Conservation (phyloP, 306 rosid species). For the Malus sylvestris region DNA sequence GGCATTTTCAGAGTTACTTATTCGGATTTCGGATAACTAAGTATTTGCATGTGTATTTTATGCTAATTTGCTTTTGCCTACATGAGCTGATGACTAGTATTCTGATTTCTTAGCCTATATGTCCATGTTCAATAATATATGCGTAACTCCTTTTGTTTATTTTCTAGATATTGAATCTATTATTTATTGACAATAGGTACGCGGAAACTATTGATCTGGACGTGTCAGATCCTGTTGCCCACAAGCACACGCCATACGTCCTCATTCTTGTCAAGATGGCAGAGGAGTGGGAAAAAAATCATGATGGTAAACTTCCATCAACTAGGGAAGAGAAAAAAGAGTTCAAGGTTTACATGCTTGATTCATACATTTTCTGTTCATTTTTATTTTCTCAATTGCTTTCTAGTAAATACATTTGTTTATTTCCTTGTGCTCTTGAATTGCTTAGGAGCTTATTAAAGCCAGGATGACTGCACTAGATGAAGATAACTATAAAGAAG, state of each 20-base stretch:
- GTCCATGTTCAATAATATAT: slow-evolving; percentile 7
- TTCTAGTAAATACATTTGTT: slow-evolving; percentile 12
- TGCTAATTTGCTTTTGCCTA: slow-evolving; percentile 1
- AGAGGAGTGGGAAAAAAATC: slow-evolving; percentile 81
- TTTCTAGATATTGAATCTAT: slow-evolving; percentile 8
- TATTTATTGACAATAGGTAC: slow-evolving; percentile 37
- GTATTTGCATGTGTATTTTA: neutral
- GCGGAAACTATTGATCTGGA: slow-evolving; percentile 71
- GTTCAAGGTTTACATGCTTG: slow-evolving; percentile 64
- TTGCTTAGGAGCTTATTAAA: slow-evolving; percentile 70
- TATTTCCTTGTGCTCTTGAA: slow-evolving; percentile 15
- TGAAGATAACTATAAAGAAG: slow-evolving; percentile 96
- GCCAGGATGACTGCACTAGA: slow-evolving; percentile 62
- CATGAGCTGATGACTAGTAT: neutral
- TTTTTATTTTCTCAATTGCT: neutral
- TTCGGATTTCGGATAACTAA: neutral
- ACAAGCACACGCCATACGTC: slow-evolving; percentile 84
- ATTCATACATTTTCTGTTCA: slow-evolving; percentile 17
- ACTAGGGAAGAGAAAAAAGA: slow-evolving; percentile 85
- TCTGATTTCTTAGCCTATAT: neutral
- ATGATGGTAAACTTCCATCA: slow-evolving; percentile 68
- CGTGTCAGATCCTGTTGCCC: slow-evolving; percentile 67
- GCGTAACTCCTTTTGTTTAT: neutral
- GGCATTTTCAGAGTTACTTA: neutral
- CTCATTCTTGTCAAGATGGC: slow-evolving; percentile 89